A percentile compares a stretch with the other conserved stretches of the same genome.
phyloP scores from a whole-genome alignment of 805 yeast genomes.

The Cyberlindnera meyerae region DNA sequence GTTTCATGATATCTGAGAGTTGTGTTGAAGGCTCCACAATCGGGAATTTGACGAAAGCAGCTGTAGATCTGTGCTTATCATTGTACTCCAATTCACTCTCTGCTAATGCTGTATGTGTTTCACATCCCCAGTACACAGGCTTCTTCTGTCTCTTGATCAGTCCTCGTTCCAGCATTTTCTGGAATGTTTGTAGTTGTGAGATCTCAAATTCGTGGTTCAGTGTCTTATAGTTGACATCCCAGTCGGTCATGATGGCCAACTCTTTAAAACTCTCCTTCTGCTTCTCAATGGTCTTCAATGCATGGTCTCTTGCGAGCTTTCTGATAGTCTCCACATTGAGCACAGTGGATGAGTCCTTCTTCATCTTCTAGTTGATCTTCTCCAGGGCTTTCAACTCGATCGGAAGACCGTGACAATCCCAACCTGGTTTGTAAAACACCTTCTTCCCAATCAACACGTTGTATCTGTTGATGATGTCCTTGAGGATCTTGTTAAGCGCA shows the following conservation, averaged over 20 bases:
- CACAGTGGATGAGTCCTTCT: slow-evolving; percentile 30
- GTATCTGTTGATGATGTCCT: slow-evolving; percentile 77
- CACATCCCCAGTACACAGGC: slow-evolving; percentile 98
- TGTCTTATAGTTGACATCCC: slow-evolving; percentile 69
- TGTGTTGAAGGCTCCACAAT: slow-evolving; percentile 28
- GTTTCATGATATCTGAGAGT: slow-evolving; percentile 6
- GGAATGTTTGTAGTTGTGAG: slow-evolving; percentile 68
- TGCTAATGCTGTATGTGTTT: slow-evolving; percentile 89
- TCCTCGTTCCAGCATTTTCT: slow-evolving; percentile 55
- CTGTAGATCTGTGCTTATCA: slow-evolving; percentile 58
- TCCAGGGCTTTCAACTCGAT: slow-evolving; percentile 83
- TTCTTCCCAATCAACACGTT: slow-evolving; percentile 58
- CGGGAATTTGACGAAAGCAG: slow-evolving; percentile 69
- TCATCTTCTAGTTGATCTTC: slow-evolving; percentile 33
- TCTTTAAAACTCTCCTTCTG: slow-evolving; percentile 63
- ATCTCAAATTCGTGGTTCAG: slow-evolving; percentile 66
- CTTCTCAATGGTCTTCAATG: slow-evolving; percentile 53
- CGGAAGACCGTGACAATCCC: slow-evolving; percentile 99
- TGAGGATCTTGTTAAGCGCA: slow-evolving; percentile 81
- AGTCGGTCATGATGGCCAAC: slow-evolving; percentile 82
- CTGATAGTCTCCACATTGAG: slow-evolving; percentile 53
- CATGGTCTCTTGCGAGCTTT: slow-evolving; percentile 62
- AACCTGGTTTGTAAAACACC: slow-evolving; percentile 81
- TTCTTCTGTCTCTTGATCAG: slow-evolving; percentile 79
- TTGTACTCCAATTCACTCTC: slow-evolving; percentile 94